These are phyloP conservation scores for Boletus mariae DNA, from an alignment of 1,284 basidiomycete species.

Conservation along the genomic window DNA sequence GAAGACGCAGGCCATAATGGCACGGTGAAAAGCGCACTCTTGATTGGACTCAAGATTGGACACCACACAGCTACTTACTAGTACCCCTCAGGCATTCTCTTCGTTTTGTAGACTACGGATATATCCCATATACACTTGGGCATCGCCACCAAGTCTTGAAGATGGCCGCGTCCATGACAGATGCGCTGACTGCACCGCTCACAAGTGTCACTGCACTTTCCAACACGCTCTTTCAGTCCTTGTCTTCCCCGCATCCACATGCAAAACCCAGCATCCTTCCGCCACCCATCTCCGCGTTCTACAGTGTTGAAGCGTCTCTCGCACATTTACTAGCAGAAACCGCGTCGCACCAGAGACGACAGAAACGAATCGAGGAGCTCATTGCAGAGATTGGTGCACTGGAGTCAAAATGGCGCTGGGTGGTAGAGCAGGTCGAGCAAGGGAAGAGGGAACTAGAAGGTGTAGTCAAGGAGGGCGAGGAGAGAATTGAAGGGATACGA, in stretches of 20 bases:
- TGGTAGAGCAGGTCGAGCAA: constrained; percentile 57
- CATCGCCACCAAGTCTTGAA: not conserved
- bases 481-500: constrained; percentile 62
- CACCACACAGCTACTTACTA: constrained; percentile 14
- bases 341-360: constrained; percentile 68
- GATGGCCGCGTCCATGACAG: constrained; percentile 40
- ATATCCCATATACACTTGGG: not conserved
- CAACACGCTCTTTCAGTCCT: constrained; percentile 64
- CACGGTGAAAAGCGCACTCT: constrained; percentile 27
- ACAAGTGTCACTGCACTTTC: constrained; percentile 61
- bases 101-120: constrained; percentile 26
- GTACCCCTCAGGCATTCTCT: constrained; percentile 9
- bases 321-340: constrained; percentile 62
- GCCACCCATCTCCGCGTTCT: constrained; percentile 59
- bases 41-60: not conserved
- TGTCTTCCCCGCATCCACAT: constrained; percentile 55
- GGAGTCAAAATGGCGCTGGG: constrained; percentile 61
- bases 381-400: constrained; percentile 65
- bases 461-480: constrained; percentile 68
- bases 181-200: constrained; percentile 60
- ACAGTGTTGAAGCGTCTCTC: constrained; percentile 57
- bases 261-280: constrained; percentile 53
- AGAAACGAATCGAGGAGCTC: constrained; percentile 65
- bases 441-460: constrained; percentile 65
- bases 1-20: constrained; percentile 77